Base-by-base conservation (phyloP, 352 stramenopile species). In the Globisporangium takayamanum region DNA sequence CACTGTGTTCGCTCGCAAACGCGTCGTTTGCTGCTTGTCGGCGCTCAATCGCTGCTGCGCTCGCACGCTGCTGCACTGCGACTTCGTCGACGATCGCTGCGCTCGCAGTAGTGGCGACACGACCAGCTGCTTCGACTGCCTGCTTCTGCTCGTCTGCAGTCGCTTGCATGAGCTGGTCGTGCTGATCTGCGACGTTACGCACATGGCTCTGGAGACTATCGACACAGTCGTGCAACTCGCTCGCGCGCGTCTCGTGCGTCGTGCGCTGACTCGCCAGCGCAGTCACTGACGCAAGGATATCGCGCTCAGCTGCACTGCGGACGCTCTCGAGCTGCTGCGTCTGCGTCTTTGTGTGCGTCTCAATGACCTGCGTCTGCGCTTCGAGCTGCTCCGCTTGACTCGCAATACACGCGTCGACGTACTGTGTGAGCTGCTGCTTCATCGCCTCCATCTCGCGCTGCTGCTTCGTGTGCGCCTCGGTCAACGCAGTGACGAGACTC, bases 351-450 rank as follows among this genome's bases (percentile, higher is more conserved):
- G 63, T 51, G 30, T 64, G 76, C 50, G 66, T 62, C 59, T 81
- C 63, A 33, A 86, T 66, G 6, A 83, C 53, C 36, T 53, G 33
- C n/a, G 76, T 80, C 45, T 86, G 73, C 42, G 81, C 67, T 20
- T 70, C 33, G 8, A 86, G 68, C 45, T 76, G 78, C 45, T 70
- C 59, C 3, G 56, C 33, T 51, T 82, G 72, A 12, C 46, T 69
- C 42, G 77, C 63, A 22, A 78, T 67, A 53, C 69, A 80, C 39
- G 71, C 73, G 26, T 80, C 74, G 42, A 86, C 67, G 30, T 72
- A 77, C 62, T 73, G 56, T 39, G 64, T 60, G 28, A 86, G 36
- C 53, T 80, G 68, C n/a, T 49, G 20, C 55, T 84, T 84, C 51
- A 86, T 68, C 25, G 41, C 61, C 45, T 70, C 62, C n/a, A 86